Evolutionary conservation across 1,284 basidiomycete genomes (phyloP).

Genomic region (Xanthoconium separans): DNA sequence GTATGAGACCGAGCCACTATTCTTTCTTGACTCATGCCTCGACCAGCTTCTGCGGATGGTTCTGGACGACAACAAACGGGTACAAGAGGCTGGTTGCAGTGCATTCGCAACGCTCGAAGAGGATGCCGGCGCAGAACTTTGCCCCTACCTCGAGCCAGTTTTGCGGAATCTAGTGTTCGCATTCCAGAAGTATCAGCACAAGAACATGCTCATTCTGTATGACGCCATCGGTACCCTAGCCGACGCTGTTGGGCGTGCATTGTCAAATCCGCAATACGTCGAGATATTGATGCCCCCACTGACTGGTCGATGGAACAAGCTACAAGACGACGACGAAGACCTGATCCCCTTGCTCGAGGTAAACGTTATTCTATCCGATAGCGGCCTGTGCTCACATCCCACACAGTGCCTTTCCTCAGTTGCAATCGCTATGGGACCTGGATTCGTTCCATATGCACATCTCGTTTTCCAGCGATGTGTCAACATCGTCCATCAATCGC

Average conservation of each 20-base stretch:
- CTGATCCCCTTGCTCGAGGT: conserved; percentile 94
- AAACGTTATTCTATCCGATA: conserved; percentile 20
- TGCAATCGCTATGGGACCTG: conserved; percentile 92
- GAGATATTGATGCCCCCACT: conserved; percentile 97
- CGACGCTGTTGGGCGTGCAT: conserved; percentile 88
- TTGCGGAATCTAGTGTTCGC: conserved; percentile 94
- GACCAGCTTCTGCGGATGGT: conserved; percentile 90
- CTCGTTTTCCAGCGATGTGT: conserved; percentile 94
- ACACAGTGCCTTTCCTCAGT: conserved; percentile 93
- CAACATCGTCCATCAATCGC: conserved; percentile 79
- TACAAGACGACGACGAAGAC: conserved; percentile 91
- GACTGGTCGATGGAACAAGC: conserved; percentile 84
- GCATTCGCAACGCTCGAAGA: conserved; percentile 99
- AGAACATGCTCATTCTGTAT: conserved; percentile 98
- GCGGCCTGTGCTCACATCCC: conserved; percentile 9
- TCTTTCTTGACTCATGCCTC: conserved; percentile 11
- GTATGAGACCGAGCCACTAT: conserved; percentile 35
- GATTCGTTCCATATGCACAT: conserved; percentile 86
- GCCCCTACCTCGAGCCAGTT: conserved; percentile 93
- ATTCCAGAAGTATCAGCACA: conserved; percentile 98
- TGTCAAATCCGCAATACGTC: conserved; percentile 86
- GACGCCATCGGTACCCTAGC: conserved; percentile 98
- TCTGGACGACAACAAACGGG: conserved; percentile 98
- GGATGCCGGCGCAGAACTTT: conserved; percentile 88
- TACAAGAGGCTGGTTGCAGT: conserved; percentile 98